phyloP scores from a whole-genome alignment of 202 grass and related monocot genomes.

The Carex sylvatica region DNA sequence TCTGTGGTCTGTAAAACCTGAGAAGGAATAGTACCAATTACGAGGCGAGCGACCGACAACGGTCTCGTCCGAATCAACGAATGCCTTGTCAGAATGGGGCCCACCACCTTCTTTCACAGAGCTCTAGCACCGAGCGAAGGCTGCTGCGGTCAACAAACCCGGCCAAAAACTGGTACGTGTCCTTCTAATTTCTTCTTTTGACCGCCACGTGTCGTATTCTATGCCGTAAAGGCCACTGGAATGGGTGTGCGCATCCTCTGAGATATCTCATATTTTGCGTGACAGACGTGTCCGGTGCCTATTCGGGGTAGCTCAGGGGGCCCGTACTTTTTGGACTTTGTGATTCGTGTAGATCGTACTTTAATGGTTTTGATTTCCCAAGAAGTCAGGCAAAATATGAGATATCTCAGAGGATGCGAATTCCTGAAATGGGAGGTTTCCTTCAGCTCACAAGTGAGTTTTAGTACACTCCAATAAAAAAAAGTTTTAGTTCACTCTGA shows the following conservation, averaged over 20 bases:
- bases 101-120: not conserved
- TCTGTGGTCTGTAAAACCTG: not conserved
- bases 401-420: too few species aligned
- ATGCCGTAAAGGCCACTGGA: not conserved
- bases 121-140: not conserved
- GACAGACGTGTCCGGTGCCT: too few species aligned
- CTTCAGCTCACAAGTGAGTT: not conserved
- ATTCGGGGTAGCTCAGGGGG: too few species aligned
- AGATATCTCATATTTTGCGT: too few species aligned
- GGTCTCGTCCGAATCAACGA: not conserved
- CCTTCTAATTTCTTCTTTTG: conserved; percentile 10
- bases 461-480: not conserved
- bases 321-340: too few species aligned
- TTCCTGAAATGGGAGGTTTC: not conserved
- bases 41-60: not conserved
- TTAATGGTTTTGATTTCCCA: too few species aligned
- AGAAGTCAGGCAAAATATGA: too few species aligned
- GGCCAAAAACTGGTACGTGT: conserved; percentile 17
- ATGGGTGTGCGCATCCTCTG: too few species aligned
- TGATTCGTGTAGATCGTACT: too few species aligned
- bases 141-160: conserved; percentile 13
- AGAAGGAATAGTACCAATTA: not conserved
- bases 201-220: not conserved
- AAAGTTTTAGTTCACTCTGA: not conserved
- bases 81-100: not conserved